Evolutionary conservation across 1,139 yeast genomes (phyloP), one percentile per base, ranked within the genome.

Genomic region (Magnusiomyces clavatus): DNA sequence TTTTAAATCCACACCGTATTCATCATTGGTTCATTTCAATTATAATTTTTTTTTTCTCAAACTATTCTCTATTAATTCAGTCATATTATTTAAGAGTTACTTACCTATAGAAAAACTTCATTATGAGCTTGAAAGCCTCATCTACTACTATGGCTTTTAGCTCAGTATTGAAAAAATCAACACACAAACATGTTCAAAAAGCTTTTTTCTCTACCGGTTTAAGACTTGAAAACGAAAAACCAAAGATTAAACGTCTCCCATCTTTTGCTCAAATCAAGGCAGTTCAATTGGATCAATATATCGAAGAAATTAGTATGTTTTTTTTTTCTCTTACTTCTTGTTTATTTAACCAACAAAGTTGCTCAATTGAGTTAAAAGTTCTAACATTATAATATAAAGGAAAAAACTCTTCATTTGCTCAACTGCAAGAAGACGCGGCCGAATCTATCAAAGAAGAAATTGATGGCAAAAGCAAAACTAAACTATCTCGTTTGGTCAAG

Each of bases 251-350:
- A 39, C 56, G 67, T 17, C 58, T 68, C 50, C 71, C 71, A n/a
- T 66, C 70, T 17, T 63, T 68, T 51, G 68, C 68, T 12, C 65
- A 65, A 46, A 66, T 68, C 51, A 57, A 60, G 37, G 60, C 69
- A 3, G 62, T 65, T 39, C 63, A 68, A 52, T 54, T 68, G 46
- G 63, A 63, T 36, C 61, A 66, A 54, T 67, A 67, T 53, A 51
- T 58, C 29, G 50, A 53, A 36, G 64, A 64, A 48, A 35, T 46
- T 16, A 29, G 51, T 51, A 42, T 2, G 48, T 40, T 6, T 3
- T 5, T 6, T 35, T n/a, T n/a, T n/a, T n/a, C n/a, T n/a, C n/a
- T n/a, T n/a, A n/a, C n/a, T n/a, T n/a, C n/a, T n/a, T n/a, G n/a
- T n/a, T n/a, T n/a, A n/a, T n/a, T n/a, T n/a, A n/a, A n/a, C n/a